Evolutionary conservation across 441 rosid genomes (phyloP), one percentile per base, ranked within the genome.

Genomic region (Brassica hybrid): DNA sequence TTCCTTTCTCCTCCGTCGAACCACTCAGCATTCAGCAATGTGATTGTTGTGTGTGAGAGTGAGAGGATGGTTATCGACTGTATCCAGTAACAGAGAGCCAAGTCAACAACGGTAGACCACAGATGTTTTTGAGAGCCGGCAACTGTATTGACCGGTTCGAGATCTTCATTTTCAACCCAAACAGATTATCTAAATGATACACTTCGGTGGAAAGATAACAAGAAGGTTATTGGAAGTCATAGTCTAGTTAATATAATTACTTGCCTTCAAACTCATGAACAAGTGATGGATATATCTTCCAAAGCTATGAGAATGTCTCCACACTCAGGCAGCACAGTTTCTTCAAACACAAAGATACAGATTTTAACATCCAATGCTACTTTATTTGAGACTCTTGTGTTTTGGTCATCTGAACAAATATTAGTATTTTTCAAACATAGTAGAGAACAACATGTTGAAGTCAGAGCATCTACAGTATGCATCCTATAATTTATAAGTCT

Each of bases 21-120:
- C 32, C 74, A 60, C 57, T 63, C 11, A 9, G 57, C 74, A 48
- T 54, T 52, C 27, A 5, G 56, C 64, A 50, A 14, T 43, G 41
- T 34, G 41, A 56, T 8, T 18, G 60, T 56, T 19, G 30, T 19
- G n/a, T 57, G 67, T 43, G 67, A 60, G 19, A 61, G 27, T 57
- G 16, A 59, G 12, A 34, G 23, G 38, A 71, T 41, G 67, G 27
- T 58, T 71, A 59, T 19, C n/a, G 57, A 38, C 10, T 14, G 43
- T 41, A 62, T 32, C 32, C 45, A 62, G 61, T 27, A 62, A 60
- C 75, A 41, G 2, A 60, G 56, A 41, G 11, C 65, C 56, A 57
- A 8, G n/a, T 19, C 34, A 7, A 70, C 7, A 18, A 57, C 19
- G 34, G 59, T 2, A 17, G 21, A 58, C 34, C 41, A 54, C 34